Conservation (phyloP, 306 rosid genomes). For the Corylus avellana region DNA sequence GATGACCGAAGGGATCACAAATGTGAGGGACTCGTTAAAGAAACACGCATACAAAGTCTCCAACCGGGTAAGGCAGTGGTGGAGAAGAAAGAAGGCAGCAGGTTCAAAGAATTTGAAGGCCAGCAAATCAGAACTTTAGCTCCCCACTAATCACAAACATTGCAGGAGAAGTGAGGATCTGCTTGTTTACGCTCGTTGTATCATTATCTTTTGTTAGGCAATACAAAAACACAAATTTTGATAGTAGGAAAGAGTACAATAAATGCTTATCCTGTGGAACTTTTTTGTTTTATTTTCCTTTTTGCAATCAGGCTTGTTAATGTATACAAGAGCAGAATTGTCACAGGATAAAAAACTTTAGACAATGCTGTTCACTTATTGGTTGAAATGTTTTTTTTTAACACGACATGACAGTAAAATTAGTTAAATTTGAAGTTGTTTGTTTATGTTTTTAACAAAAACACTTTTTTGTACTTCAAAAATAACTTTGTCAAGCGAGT, state of each 20-base stretch:
- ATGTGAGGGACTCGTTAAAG: constrained; percentile 56
- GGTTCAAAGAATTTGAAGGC: constrained; percentile 49
- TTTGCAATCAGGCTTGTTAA: background rate
- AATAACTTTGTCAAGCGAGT: too few relatives aligned
- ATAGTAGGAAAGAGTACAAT: constrained; percentile 12
- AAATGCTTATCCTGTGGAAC: background rate
- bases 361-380: too few relatives aligned
- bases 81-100: constrained; percentile 56
- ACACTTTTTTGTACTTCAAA: too few relatives aligned
- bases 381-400: too few relatives aligned
- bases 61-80: constrained; percentile 51
- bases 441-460: too few relatives aligned
- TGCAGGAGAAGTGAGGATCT: constrained; percentile 17
- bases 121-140: constrained; percentile 72
- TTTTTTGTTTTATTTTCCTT: background rate
- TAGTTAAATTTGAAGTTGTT: too few relatives aligned
- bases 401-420: too few relatives aligned
- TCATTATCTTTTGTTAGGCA: constrained; percentile 18
- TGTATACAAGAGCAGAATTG: background rate
- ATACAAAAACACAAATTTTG: constrained; percentile 1
- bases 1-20: constrained; percentile 47
- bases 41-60: constrained; percentile 66
- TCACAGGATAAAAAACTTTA: background rate
- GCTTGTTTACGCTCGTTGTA: constrained; percentile 17
- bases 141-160: constrained; percentile 6